A percentile compares a stretch with the other conserved stretches of the same genome.
Evolutionary conservation across 1,139 yeast genomes (phyloP).

Genomic region (Pneumocystis murina): DNA sequence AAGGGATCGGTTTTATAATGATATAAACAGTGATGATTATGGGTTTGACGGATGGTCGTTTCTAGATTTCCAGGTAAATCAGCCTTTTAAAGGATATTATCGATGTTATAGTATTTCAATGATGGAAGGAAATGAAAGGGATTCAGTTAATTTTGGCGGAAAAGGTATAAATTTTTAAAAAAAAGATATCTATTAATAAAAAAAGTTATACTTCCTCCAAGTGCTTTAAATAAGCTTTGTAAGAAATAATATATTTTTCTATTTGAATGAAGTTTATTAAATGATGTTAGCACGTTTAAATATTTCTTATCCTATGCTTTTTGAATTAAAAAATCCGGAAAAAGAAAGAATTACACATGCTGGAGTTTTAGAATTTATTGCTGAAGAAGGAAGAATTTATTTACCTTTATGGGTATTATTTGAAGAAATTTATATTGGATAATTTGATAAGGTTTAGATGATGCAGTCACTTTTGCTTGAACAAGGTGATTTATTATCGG

Average conservation of each 20-base stretch:
- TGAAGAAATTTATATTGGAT: not conserved
- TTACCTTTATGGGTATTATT: conserved; percentile 63
- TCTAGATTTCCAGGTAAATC: conserved; percentile 18
- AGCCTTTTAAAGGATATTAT: conserved; percentile 60
- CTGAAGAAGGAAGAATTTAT: conserved; percentile 93
- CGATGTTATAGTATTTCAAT: conserved; percentile 82
- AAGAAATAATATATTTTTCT: conserved; percentile 25
- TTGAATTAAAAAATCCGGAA: conserved; percentile 45
- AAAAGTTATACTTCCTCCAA: conserved; percentile 72
- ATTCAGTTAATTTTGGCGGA: conserved; percentile 87
- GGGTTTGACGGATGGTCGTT: conserved; percentile 22
- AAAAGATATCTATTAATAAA: not conserved
- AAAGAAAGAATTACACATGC: conserved; percentile 46
- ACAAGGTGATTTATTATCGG: conserved; percentile 67
- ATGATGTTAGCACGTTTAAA: conserved; percentile 32
- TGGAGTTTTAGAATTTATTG: conserved; percentile 90
- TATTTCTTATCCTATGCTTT: conserved; percentile 90
- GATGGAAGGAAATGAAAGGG: conserved; percentile 74
- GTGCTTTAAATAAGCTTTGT: conserved; percentile 76
- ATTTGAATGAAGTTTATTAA: not conserved
- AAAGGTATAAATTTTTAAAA: conserved; percentile 25
- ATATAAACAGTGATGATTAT: conserved; percentile 25
- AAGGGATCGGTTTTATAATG: not conserved
- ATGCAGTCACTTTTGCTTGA: conserved; percentile 56
- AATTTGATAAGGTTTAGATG: conserved; percentile 30